Evolutionary conservation across 2,329 filamentous ascomycete species (phyloP), one percentile per base, ranked within the genome.

Genomic region (Microsporum canis): DNA sequence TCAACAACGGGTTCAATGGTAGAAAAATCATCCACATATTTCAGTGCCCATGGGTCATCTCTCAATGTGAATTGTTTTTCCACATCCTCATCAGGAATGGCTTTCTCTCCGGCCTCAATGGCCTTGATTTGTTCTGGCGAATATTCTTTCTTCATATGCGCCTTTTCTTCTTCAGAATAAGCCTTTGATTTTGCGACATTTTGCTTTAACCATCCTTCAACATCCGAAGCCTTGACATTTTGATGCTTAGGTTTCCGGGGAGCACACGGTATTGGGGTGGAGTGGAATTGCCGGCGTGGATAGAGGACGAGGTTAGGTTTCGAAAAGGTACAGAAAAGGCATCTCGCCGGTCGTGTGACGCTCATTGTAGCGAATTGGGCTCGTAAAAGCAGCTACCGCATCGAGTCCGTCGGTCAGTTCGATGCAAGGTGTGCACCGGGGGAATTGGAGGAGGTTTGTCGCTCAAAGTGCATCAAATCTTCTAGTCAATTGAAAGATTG

Each of bases 1-100:
- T 97, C 92, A 63, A 94, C 82, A 57, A 89, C 80, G 59, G 90
- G 89, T 69, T 89, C 84, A 65, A 92, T 81, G 61, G 82, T 82
- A 63, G 87, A 84, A 69, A 96, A 88, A 73, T 95, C 89, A 72
- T 96, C 91, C 60, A 92, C 76, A 73, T 95, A 94, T 63, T 83
- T 79, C 57, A 91, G 77, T 59, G 80, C 79, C 79, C 89, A 88
- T 6, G 85, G 81, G 71, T 95, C 91, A 60, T 78, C 80, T 63
- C 90, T 85, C 67, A 88, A 74, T 49, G 84, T 80, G 65, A 86
- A 88, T 75, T 94, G 88, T 38, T 84, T 79, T 47, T 86, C 80
- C 71, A 96, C 72, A 73, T 97, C 89, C 66, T 84, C 79, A 7
- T 86, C 78, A 70, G 88, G 81, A 71, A 96, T 85, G 66, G 88